Evolutionary conservation across 345 rosid species (phyloP), one percentile per base, ranked within the genome.

Genomic region (Moringa oleifera): DNA sequence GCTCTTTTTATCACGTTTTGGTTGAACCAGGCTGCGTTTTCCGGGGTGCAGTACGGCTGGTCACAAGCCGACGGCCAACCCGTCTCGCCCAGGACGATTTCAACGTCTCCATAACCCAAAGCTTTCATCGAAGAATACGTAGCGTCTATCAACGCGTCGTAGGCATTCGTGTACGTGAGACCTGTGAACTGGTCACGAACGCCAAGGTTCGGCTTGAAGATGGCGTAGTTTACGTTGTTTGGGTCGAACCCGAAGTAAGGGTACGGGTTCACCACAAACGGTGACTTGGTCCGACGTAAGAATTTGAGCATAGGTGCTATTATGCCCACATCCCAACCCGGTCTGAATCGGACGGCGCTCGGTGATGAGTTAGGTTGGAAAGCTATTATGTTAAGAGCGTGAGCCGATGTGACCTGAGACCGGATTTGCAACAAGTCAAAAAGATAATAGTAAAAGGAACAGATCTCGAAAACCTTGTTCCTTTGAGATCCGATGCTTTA

Each of bases 11-110:
- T 66, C 64, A 89, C 25, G 59, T 82, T 71, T 51, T 82, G 74
- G 50, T 89, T 92, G 59, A 75, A 92, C 6, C 83, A 64, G n/a
- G 67, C 66, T 0, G 95, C 95, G 25, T 85, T 87, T 20, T 75
- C 85, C 0, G 67, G 57, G 0, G 77, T 77, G 62, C 90, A 75
- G 54, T 73, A 74, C 15, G 84, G 71, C 51, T 76, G 74, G 25
- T 84, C 96, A 0, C 95, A 89, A 0, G 65, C 78, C 0, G 95
- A 81, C 0, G 98, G 93, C 98, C 98, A 91, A 16, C 98, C 98
- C 0, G 98, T 84, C 70, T 92, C 98, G 0, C 84, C 91, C 2
- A 90, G 73, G 1, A 81, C 80, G 20, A 89, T 82, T 21, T 69
- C 77, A 11, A 90, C 94, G 23, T 88, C 96, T 0, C 76, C 85